Conservation (phyloP, 495 filamentous ascomycete species). For the Elasticomyces elasticus region DNA sequence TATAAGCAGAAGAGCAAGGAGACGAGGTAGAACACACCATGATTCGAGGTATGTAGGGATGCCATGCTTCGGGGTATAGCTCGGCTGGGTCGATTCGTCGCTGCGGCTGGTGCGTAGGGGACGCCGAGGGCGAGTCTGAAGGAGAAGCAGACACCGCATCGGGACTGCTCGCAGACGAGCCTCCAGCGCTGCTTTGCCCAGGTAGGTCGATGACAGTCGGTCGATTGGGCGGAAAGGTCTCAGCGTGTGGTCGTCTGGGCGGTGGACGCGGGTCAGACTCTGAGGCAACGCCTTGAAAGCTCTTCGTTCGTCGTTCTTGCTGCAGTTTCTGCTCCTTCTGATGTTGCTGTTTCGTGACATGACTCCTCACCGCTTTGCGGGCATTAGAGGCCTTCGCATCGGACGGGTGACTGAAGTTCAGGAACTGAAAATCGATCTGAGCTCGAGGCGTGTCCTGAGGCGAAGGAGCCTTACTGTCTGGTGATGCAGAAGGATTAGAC, state of each 20-base stretch:
- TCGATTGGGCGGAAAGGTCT: slow-evolving; percentile 4
- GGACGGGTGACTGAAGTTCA: slow-evolving; percentile 20
- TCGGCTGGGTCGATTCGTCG: slow-evolving; percentile 8
- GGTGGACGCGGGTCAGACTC: not conserved
- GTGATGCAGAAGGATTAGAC: not conserved
- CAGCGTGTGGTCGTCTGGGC: not conserved
- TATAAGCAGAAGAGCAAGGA: not conserved
- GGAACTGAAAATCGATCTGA: slow-evolving; percentile 22
- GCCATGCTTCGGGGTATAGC: slow-evolving; percentile 17
- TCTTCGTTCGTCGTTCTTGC: slow-evolving; percentile 14
- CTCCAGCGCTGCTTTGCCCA: not conserved
- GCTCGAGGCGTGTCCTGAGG: slow-evolving; percentile 5
- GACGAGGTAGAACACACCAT: slow-evolving; percentile 4
- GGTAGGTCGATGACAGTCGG: slow-evolving; percentile 8
- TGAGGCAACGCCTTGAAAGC: slow-evolving; percentile 7
- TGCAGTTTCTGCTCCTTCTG: slow-evolving; percentile 14
- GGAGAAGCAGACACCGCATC: slow-evolving; percentile 7
- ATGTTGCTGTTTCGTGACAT: slow-evolving; percentile 21
- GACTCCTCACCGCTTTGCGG: slow-evolving; percentile 14
- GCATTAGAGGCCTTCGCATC: slow-evolving; percentile 17
- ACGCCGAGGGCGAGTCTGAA: slow-evolving; percentile 4
- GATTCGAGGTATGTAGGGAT: slow-evolving; percentile 5
- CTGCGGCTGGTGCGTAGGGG: not conserved
- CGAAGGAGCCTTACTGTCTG: slow-evolving; percentile 15
- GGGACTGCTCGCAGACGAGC: slow-evolving; percentile 11